Evolutionary conservation across 495 filamentous ascomycete species (phyloP), one percentile per base, ranked within the genome.

Genomic region (Trypethelium eluteriae): DNA sequence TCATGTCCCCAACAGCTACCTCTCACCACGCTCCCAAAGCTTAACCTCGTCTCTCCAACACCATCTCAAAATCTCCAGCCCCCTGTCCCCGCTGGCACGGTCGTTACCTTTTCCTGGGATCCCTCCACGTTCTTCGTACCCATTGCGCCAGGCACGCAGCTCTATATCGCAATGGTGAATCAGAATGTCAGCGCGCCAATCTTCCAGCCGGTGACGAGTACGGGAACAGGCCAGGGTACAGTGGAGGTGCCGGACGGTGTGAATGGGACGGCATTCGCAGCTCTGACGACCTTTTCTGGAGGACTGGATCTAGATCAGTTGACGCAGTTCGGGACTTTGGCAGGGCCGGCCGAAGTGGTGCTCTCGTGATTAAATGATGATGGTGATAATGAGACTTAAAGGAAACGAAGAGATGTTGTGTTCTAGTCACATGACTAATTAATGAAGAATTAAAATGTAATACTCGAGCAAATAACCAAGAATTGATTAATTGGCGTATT

Each of bases 141-240:
- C n/a, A 68, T 73, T 6, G 70, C 67, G 38, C 64, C 72, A 0
- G 66, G 39, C 56, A 53, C 68, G 59, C 72, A 66, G 2, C 59
- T 75, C 2, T 75, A 75, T 59, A 74, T 75, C 39, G 74, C 64
- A 9, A 14, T 75, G 61, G 67, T 75, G 35, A 75, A 75, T 38
- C 66, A 68, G 64, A 66, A 69, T 7, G 66, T 67, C 2, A 59
- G 53, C 2, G 68, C 72, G 49, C 39, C 70, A 10, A 73, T 72
- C 16, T 74, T 75, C 59, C 65, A 68, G 11, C 49, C 70, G 57
- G 66, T 74, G 0, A 70, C 71, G 2, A 75, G 61, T 41, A 69
- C 66, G 16, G 73, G 73, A 11, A 64, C 49, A 35, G 64, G 66
- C 5, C 67, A 64, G 36, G 74, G 69, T 3, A 69, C 63, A 34